These are phyloP conservation scores for Pezizomycotina sp. DNA, from an alignment of 2,329 filamentous ascomycete genomes.

Conservation along the genomic window DNA sequence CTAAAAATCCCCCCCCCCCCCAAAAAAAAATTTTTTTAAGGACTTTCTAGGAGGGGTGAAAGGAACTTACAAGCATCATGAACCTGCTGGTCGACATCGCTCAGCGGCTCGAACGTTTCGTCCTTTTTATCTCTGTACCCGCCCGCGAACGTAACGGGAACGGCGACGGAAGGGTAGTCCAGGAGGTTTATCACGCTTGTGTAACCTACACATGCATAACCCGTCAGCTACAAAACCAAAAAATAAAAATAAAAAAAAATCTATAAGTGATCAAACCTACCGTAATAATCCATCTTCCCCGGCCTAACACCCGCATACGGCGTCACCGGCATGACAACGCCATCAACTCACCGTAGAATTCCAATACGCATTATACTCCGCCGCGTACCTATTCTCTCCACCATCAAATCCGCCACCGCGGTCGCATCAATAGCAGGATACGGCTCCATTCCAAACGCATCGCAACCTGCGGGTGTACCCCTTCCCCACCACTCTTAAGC, in stretches of 20 bases:
- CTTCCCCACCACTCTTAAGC: too few species aligned
- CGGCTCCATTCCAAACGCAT: too few species aligned
- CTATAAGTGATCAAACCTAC: conserved; percentile 29
- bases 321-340: conserved; percentile 36
- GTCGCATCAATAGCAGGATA: too few species aligned
- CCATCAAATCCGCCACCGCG: too few species aligned
- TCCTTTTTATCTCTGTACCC: conserved; percentile 35
- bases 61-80: conserved; percentile 35
- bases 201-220: conserved; percentile 24
- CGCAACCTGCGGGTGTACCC: too few species aligned
- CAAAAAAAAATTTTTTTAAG: not conserved
- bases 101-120: conserved; percentile 29
- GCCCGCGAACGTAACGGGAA: conserved; percentile 41
- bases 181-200: conserved; percentile 36
- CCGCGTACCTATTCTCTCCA: too few species aligned
- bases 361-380: too few species aligned
- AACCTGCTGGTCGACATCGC: conserved; percentile 32
- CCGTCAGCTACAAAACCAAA: conserved; percentile 23
- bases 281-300: conserved; percentile 34
- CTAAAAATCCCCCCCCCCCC: not conserved
- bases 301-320: conserved; percentile 37
- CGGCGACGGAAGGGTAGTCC: conserved; percentile 39
- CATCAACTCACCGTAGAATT: too few species aligned
- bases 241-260: not conserved
- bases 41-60: not conserved